Percentiles rank a stretch among this genome's conserved stretches.
phyloP scores from a whole-genome alignment of 2,329 filamentous ascomycete species.

The Fusarium vanettenii region DNA sequence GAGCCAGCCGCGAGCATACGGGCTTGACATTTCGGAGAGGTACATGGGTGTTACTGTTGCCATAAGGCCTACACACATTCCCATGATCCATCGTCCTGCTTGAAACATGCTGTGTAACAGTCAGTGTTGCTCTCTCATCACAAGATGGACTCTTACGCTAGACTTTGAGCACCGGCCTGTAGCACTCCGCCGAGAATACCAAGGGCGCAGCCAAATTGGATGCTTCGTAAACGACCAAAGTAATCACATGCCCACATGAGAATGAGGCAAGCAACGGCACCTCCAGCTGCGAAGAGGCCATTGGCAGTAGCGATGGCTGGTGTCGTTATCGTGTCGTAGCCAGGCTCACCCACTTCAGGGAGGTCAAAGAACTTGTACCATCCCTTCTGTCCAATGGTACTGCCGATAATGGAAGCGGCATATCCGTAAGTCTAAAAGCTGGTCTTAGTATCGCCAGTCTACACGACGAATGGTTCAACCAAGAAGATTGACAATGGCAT shows the following conservation, averaged over 20 bases:
- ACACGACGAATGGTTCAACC: not conserved
- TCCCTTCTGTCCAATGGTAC: slow-evolving; percentile 64
- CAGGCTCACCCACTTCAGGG: slow-evolving; percentile 54
- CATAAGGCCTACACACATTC: slow-evolving; percentile 55
- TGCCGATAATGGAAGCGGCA: slow-evolving; percentile 61
- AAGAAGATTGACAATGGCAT: not conserved
- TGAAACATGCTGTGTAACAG: slow-evolving; percentile 47
- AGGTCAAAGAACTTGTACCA: slow-evolving; percentile 63
- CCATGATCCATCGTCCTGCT: slow-evolving; percentile 58
- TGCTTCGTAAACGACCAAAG: slow-evolving; percentile 56
- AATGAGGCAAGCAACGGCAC: slow-evolving; percentile 58
- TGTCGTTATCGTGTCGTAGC: slow-evolving; percentile 59
- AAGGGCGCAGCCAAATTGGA: slow-evolving; percentile 58
- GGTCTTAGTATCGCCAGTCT: not conserved
- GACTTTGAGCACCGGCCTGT: slow-evolving; percentile 57
- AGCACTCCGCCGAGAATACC: slow-evolving; percentile 59
- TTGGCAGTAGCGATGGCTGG: slow-evolving; percentile 61
- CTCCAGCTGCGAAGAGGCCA: slow-evolving; percentile 60
- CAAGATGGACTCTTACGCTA: slow-evolving; percentile 46
- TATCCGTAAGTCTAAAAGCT: slow-evolving; percentile 60
- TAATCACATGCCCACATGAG: slow-evolving; percentile 61
- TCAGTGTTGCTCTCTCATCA: not conserved
- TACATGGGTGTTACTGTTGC: slow-evolving; percentile 51
- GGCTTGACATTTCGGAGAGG: slow-evolving; percentile 47
- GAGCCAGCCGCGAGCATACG: slow-evolving; percentile 59